These are phyloP conservation scores for Carex arenaria DNA, from an alignment of 202 grass and related monocot species.

Conservation along the genomic window DNA sequence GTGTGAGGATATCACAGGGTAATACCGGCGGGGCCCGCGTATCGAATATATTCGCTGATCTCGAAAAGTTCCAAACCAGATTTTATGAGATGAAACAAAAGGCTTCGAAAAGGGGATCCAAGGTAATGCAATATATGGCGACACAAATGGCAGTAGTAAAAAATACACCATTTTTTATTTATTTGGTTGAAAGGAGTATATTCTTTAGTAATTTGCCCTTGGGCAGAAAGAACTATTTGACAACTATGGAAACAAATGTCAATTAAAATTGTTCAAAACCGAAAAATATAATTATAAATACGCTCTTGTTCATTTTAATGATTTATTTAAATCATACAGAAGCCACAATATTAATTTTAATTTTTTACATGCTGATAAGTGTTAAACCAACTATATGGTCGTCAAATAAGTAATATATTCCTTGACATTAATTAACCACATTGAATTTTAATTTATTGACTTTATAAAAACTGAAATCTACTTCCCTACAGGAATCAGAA, in stretches of 20 bases:
- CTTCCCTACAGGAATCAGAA: constrained; percentile 44
- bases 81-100: constrained; percentile 61
- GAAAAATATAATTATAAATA: background rate
- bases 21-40: constrained; percentile 41
- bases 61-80: constrained; percentile 65
- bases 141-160: background rate
- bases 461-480: background rate
- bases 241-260: background rate
- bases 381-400: background rate
- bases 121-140: constrained; percentile 35
- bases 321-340: background rate
- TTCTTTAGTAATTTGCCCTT: background rate
- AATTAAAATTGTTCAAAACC: background rate
- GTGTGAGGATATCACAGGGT: constrained; percentile 67
- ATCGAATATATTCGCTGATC: constrained; percentile 66
- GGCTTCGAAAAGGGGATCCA: constrained; percentile 41
- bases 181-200: background rate
- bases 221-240: background rate
- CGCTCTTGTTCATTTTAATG: background rate
- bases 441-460: background rate
- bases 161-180: background rate
- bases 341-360: background rate
- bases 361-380: background rate
- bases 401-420: background rate
- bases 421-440: background rate